These are phyloP conservation scores for Anisogramma anomala DNA, from an alignment of 2,329 filamentous ascomycete genomes.

Conservation along the genomic window DNA sequence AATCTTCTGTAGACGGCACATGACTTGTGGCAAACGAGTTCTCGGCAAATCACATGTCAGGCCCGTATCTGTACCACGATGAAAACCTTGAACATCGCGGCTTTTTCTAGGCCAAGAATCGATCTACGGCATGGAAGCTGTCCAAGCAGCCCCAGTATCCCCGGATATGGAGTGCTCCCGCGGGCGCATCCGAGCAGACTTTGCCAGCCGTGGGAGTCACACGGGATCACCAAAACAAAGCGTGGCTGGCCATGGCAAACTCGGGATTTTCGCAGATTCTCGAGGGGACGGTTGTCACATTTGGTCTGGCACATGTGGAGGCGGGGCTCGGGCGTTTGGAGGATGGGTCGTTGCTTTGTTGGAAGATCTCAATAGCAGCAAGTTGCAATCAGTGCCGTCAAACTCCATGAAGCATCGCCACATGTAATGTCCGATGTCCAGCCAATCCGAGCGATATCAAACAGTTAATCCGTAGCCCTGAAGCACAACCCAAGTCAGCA, in stretches of 20 bases:
- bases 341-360: slow-evolving; percentile 12
- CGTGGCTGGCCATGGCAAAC: too few relatives aligned
- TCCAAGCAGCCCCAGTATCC: slow-evolving; percentile 46
- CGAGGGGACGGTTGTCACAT: slow-evolving; percentile 7
- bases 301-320: slow-evolving; percentile 1
- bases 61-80: slow-evolving; percentile 57
- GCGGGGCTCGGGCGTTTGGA: slow-evolving; percentile 3
- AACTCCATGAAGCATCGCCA: slow-evolving; percentile 15
- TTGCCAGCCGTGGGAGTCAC: slow-evolving; percentile 36
- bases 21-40: background rate
- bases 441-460: slow-evolving; percentile 13
- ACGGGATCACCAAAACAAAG: too few relatives aligned
- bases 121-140: slow-evolving; percentile 50
- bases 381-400: slow-evolving; percentile 15
- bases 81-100: slow-evolving; percentile 42
- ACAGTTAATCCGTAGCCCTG: slow-evolving; percentile 13
- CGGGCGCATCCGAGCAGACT: slow-evolving; percentile 40
- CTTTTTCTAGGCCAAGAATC: slow-evolving; percentile 47
- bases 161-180: slow-evolving; percentile 31
- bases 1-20: too few relatives aligned
- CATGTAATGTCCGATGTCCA: slow-evolving; percentile 13
- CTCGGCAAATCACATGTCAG: slow-evolving; percentile 33
- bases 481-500: slow-evolving; percentile 2
- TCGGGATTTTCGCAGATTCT: background rate
- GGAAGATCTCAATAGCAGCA: slow-evolving; percentile 15